phyloP scores from a whole-genome alignment of 2,329 filamentous ascomycete genomes.

The Purpureocillium takamizusanense region DNA sequence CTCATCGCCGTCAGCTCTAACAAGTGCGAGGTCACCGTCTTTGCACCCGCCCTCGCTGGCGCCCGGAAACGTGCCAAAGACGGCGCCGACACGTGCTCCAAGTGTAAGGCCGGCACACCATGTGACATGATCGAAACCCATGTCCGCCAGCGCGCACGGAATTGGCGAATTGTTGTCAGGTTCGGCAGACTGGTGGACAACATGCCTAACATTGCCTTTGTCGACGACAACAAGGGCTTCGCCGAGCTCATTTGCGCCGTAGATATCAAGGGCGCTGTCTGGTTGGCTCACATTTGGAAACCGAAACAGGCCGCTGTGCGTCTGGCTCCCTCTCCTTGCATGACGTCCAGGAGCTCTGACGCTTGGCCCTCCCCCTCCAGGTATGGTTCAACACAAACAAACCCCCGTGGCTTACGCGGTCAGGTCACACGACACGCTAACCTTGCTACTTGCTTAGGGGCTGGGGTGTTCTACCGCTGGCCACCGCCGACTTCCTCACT shows the following conservation, averaged over 20 bases:
- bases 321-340: slow-evolving; percentile 9
- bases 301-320: slow-evolving; percentile 15
- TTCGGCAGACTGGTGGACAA: slow-evolving; percentile 32
- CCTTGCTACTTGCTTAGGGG: slow-evolving; percentile 19
- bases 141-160: slow-evolving; percentile 31
- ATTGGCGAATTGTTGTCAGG: slow-evolving; percentile 41
- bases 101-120: slow-evolving; percentile 4
- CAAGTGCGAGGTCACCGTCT: slow-evolving; percentile 43
- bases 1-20: slow-evolving; percentile 84
- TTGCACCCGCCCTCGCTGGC: slow-evolving; percentile 33
- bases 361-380: slow-evolving; percentile 16
- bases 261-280: slow-evolving; percentile 39
- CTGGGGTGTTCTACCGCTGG: slow-evolving; percentile 41
- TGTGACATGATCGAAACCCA: slow-evolving; percentile 15
- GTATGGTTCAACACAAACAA: slow-evolving; percentile 14
- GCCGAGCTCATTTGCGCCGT: slow-evolving; percentile 42
- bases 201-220: slow-evolving; percentile 44
- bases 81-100: slow-evolving; percentile 3
- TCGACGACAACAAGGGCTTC: slow-evolving; percentile 33
- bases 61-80: slow-evolving; percentile 1
- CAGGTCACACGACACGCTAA: not conserved
- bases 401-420: too few relatives aligned
- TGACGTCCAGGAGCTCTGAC: slow-evolving; percentile 19
- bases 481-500: slow-evolving; percentile 31
- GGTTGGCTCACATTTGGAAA: slow-evolving; percentile 45